Base-by-base conservation (phyloP, 768 basidiomycete species). In the Leucosporidium scottii region DNA sequence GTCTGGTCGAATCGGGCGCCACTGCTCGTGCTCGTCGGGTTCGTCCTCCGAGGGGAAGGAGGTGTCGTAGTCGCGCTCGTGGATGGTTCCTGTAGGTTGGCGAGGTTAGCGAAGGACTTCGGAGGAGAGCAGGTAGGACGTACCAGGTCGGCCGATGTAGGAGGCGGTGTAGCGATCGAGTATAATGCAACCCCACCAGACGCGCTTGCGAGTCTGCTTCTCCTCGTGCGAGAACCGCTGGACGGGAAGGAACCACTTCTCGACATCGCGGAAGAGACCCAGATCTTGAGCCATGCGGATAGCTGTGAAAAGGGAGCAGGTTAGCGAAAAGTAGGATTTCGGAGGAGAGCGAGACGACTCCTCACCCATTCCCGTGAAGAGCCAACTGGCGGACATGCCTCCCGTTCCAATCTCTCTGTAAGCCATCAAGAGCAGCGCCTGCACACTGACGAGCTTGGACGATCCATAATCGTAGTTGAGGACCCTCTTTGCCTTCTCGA, bases 381-480 rank as follows among this genome's bases (percentile, higher is more conserved):
- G 83, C 91, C 91, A 93, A 39, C 89, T 87, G 77, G 87, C 85
- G 12, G 87, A 87, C 90, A 92, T 93, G 85, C 55, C 89, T 47
- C 77, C 91, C 66, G 91, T 88, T 4, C 91, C 91, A 51, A 91
- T 83, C 78, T 93, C 90, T 12, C 91, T 83, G 75, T 88, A 92
- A 10, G 87, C 87, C 79, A 92, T 83, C 15, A 93, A 82, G 15
- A 93, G 81, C 25, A 93, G 79, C 8, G 90, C 85, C 75, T 91
- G 90, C 57, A 86, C 86, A 0, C 88, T 91, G 17, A 85, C 84
- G 8, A 88, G 82, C 23, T 85, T 83, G 6, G 87, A 87, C n/a
- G 83, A 83, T 1, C 87, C 85, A 73, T 89, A 90, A 2, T 84
- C 82, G 77, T 88, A 64, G 58, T 67, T 66, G 30, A 76, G 28